Base-by-base conservation (phyloP, 345 rosid genomes). In the Raphanus sativus region DNA sequence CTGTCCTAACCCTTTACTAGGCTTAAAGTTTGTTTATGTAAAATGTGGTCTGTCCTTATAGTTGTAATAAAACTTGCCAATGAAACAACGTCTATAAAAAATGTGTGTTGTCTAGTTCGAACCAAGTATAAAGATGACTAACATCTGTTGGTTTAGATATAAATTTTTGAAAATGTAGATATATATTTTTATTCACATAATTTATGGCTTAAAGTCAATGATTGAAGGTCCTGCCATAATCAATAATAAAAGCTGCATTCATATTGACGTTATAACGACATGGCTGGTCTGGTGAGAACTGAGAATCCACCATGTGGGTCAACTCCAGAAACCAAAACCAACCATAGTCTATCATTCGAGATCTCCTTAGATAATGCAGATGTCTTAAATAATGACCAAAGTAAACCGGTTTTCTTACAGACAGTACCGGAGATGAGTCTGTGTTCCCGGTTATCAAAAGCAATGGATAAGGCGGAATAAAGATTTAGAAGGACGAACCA, bases 401-500 rank as follows among this genome's bases (percentile, higher is more conserved):
- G 54, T 45, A 21, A 25, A 58, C 15, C 63, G 16, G 8, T 7
- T 58, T 58, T 58, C 29, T 56, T 17, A 56, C 32, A 25, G 10
- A 52, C 59, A 16, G 25, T 2, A 52, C 10, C 59, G 25, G 59
- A 15, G 59, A 52, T 52, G 4, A 16, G 25, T 50, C 21, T 50
- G 16, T 4, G 62, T 13, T 61, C 9, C 29, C n/a, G 62, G 28
- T 24, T 9, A 6, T 10, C 5, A 26, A 28, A 28, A 4, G 30
- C 13, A 58, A 4, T 24, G 4, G 59, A 52, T 50, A 50, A 50
- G 6, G 7, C 8, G 21, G 55, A n/a, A n/a, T n/a, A 16, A 40
- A 52, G 59, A 52, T 52, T 8, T 9, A 64, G 58, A 77, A 1
- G 4, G 2, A 72, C 76, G 64, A 69, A 86, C 91, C 91, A 12